phyloP scores from a whole-genome alignment of 495 filamentous ascomycete genomes.

The Aspergillus kassunensis region DNA sequence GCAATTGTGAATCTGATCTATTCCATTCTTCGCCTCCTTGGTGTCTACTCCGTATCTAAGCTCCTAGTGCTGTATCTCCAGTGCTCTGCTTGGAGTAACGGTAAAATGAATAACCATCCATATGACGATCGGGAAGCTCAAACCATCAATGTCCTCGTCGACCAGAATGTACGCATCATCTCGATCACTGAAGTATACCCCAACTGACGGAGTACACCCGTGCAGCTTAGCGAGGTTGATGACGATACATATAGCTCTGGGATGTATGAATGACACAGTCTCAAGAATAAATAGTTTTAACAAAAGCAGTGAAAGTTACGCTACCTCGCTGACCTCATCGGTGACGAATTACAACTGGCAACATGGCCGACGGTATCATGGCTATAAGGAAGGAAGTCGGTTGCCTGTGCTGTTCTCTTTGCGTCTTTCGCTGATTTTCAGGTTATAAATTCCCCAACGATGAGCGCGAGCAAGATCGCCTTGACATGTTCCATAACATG shows the following conservation, averaged over 20 bases:
- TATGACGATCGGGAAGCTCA: neutral
- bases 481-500: constrained; percentile 32
- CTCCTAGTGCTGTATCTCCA: too few relatives aligned
- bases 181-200: neutral
- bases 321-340: constrained; percentile 3
- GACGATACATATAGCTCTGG: constrained; percentile 2
- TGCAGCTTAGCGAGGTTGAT: too few relatives aligned
- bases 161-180: neutral
- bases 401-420: too few relatives aligned
- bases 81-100: too few relatives aligned
- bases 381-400: constrained; percentile 9
- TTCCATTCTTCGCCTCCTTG: too few relatives aligned
- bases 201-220: too few relatives aligned
- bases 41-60: too few relatives aligned
- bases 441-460: constrained; percentile 21
- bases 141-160: neutral
- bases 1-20: too few relatives aligned
- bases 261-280: too few relatives aligned
- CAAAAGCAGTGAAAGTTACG: constrained; percentile 3
- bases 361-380: neutral
- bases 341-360: neutral
- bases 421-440: too few relatives aligned
- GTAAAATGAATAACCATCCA: too few relatives aligned
- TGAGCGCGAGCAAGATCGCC: constrained; percentile 25
- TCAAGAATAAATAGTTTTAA: too few relatives aligned